These are phyloP conservation scores for Blastocystis sp. DNA, from an alignment of 352 stramenopile genomes.

Conservation along the genomic window DNA sequence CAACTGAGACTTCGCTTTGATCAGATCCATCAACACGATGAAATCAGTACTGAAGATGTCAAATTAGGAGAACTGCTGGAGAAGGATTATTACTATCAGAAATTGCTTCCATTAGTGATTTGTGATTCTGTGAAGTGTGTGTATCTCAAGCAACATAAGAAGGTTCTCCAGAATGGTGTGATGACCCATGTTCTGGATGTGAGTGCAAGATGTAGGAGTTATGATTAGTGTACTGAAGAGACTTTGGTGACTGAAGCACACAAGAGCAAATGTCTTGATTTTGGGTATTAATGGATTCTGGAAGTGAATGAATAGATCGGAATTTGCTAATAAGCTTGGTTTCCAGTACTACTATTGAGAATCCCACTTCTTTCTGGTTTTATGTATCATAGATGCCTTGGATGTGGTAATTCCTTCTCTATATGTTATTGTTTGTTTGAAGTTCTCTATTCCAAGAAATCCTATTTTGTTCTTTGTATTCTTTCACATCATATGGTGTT, in stretches of 20 bases:
- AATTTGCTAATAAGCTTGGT: constrained; percentile 26
- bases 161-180: constrained; percentile 46
- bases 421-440: not conserved
- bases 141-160: constrained; percentile 19
- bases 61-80: not conserved
- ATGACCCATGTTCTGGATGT: constrained; percentile 28
- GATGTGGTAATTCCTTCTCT: not conserved
- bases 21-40: not conserved
- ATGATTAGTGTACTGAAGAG: not conserved
- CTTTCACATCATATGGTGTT: not conserved
- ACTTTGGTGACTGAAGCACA: not conserved
- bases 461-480: not conserved
- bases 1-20: not conserved
- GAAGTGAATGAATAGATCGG: not conserved
- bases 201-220: not conserved
- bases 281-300: not conserved
- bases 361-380: not conserved
- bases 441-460: not conserved
- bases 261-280: not conserved
- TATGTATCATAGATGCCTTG: not conserved
- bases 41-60: not conserved
- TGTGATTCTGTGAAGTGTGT: not conserved
- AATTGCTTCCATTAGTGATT: constrained; percentile 1
- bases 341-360: not conserved
- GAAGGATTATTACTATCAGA: constrained; percentile 30